These are phyloP conservation scores for Suhomyces wounanorum DNA, from an alignment of 1,139 yeast species.

Conservation along the genomic window DNA sequence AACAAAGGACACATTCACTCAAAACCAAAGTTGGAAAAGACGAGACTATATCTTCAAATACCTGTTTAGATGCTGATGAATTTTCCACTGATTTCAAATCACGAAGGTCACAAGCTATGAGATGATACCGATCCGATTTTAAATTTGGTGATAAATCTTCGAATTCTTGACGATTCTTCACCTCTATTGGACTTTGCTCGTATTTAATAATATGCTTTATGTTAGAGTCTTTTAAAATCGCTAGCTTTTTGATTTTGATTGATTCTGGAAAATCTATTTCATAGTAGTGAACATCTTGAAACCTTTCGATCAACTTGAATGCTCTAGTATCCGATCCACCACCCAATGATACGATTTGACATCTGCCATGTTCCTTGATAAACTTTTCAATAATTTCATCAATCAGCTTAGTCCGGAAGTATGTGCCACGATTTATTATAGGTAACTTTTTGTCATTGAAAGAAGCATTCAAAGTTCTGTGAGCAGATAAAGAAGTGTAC, in stretches of 20 bases:
- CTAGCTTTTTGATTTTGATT: constrained; percentile 57
- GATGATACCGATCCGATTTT: constrained; percentile 50
- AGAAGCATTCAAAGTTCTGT: constrained; percentile 42
- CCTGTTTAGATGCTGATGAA: neutral
- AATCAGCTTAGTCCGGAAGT: constrained; percentile 67
- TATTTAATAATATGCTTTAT: constrained; percentile 25
- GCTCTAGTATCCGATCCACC: constrained; percentile 95
- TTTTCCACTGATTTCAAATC: constrained; percentile 16
- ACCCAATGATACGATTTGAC: constrained; percentile 81
- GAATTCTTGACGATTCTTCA: constrained; percentile 27
- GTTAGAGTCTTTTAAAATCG: constrained; percentile 39
- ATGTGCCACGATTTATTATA: constrained; percentile 80
- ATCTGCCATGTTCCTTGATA: constrained; percentile 30
- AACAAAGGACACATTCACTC: constrained; percentile 91
- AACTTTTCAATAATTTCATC: constrained; percentile 57
- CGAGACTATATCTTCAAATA: constrained; percentile 30
- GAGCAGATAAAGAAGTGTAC: constrained; percentile 41
- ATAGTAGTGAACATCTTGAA: constrained; percentile 45
- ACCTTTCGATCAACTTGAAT: constrained; percentile 47
- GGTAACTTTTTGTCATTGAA: constrained; percentile 63
- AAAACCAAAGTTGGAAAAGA: constrained; percentile 66
- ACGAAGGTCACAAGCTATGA: constrained; percentile 61
- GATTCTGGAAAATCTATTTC: constrained; percentile 80
- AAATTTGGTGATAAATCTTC: constrained; percentile 29
- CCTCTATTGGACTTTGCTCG: constrained; percentile 13